Evolutionary conservation across 805 yeast species (phyloP), one percentile per base, ranked within the genome.

Genomic region (Kodamaea hsintzibuensis): DNA sequence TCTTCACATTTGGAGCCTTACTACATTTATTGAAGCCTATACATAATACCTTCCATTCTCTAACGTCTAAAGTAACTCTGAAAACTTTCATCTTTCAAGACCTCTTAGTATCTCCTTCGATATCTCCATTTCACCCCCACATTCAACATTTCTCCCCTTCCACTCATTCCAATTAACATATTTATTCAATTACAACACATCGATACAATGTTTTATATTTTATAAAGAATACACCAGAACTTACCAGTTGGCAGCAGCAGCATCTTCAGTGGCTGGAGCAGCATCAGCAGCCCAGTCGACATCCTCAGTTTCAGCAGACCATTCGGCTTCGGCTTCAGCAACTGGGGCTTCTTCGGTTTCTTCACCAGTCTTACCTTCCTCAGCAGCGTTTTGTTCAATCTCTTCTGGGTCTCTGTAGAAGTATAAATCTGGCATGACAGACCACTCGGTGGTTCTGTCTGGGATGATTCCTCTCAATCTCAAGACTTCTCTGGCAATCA

Each of bases 401-500:
- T 95, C 99, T 85, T 93, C 98, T 76, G 99, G 99, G 84, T 95
- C 97, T 88, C 99, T 95, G 98, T 95, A 95, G 92, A 95, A 95
- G 92, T 92, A 95, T 80, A 95, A 87, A 84, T 95, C 99, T 80
- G 98, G 98, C 99, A 95, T 95, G 77, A 95, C 95, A 69, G 96
- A 82, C 99, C 99, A 95, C 79, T 89, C 87, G 80, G 95, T 90
- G 68, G 89, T 76, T 86, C 99, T 91, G 90, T 89, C 88, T 76
- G 96, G 91, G 69, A 95, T 81, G 76, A 91, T 86, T 77, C 99
- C 99, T 84, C 97, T 89, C 81, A 95, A 88, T 85, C 99, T 91
- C 77, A 95, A 86, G 71, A 95, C 98, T 84, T 95, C 99, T 83
- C 99, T 91, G 74, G 99, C 95, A 71, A 95, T 79, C 82, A 95